Base-by-base conservation (phyloP, 2,329 filamentous ascomycete species). In the Cylindrodendrum hubeiense region DNA sequence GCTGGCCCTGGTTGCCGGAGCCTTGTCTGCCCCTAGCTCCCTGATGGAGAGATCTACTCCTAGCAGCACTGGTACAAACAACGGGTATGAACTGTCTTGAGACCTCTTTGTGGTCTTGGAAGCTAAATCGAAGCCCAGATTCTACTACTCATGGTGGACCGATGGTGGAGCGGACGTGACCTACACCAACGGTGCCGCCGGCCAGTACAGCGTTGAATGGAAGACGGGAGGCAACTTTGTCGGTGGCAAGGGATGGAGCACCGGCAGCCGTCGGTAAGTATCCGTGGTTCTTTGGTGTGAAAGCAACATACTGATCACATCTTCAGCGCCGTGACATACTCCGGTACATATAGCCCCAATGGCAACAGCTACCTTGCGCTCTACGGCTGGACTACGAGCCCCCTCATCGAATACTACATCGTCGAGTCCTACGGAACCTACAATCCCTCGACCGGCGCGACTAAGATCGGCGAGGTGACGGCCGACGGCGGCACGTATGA, bases 91-190 rank as follows among this genome's bases (percentile, higher is more conserved):
- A 15, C n/a, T 21, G 26, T 15, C 9, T 12, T 5, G 6, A 15
- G 17, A 21, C 5, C 4, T 15, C n/a, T 50, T 4, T 50, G 10
- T 5, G 3, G 5, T 15, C 13, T 6, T 33, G 10, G 2, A 15
- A 50, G 47, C 47, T 50, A 33, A 17, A 63, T 22, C 3, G 1
- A 24, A 30, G 1, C 10, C 10, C 10, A 71, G 68, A 21, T 85
- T 80, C 72, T 85, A 80, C 74, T 85, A 84, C 67, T 83, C 79
- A 12, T 85, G 79, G 76, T 84, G 82, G 82, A 83, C 81, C 49
- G 81, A 85, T 55, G 81, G 81, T 12, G 80, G 76, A 49, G 79
- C 79, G 9, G 74, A 74, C 30, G 82, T 82, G 13, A 80, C 76
- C 39, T 85, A 85, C 73, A 82, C 72, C 63, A 85, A 85, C 71